Evolutionary conservation across 164 flowering plant species (phyloP).

Genomic region (Pachysandra terminalis): DNA sequence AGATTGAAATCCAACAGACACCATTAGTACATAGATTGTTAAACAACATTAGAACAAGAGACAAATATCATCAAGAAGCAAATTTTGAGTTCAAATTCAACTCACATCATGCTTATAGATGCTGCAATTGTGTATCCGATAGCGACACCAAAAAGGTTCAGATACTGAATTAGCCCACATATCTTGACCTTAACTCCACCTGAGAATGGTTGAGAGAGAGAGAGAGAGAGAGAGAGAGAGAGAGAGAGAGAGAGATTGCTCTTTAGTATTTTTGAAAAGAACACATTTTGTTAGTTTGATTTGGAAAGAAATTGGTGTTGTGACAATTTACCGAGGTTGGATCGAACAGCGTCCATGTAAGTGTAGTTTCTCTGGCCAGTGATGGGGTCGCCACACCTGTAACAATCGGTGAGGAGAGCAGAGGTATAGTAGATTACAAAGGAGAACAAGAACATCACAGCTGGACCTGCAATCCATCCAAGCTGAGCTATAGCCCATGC

Average conservation of each 20-base stretch:
- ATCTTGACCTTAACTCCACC: conserved; percentile 53
- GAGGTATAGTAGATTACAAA: conserved; percentile 50
- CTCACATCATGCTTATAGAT: conserved; percentile 74
- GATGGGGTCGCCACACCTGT: conserved; percentile 44
- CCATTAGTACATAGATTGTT: not conserved
- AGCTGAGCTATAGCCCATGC: conserved; percentile 67
- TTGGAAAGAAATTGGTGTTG: not conserved
- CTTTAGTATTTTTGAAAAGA: not conserved
- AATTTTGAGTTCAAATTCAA: not conserved
- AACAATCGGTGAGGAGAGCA: conserved; percentile 47
- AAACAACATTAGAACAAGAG: not conserved
- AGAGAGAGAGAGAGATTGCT: too few species aligned
- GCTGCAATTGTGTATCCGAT: conserved; percentile 79
- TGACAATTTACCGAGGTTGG: conserved; percentile 54
- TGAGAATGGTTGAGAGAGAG: conserved; percentile 15
- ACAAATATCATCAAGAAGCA: not conserved
- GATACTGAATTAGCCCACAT: conserved; percentile 60
- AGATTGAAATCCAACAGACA: not conserved
- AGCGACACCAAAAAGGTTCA: conserved; percentile 66
- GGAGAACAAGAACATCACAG: conserved; percentile 48
- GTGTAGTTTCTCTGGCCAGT: conserved; percentile 57
- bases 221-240: too few species aligned
- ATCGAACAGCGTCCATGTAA: conserved; percentile 56
- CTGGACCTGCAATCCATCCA: conserved; percentile 69
- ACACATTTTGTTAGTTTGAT: not conserved